Evolutionary conservation across 352 stramenopile species (phyloP), one percentile per base, ranked within the genome.

Genomic region (Phytophthora multivora): DNA sequence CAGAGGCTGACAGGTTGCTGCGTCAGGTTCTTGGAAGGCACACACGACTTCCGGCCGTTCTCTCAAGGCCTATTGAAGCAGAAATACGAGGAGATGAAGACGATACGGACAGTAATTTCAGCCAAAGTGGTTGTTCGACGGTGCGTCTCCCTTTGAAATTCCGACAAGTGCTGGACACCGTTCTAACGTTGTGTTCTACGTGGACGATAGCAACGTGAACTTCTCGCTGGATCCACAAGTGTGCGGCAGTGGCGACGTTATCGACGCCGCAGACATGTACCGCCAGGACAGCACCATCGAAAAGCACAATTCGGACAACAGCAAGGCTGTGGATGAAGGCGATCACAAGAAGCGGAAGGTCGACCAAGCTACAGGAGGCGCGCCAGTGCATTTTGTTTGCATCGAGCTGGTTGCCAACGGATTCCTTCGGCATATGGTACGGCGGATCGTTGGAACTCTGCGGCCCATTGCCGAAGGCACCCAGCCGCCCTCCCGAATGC

Each of bases 401-500:
- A 73, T 96, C 19, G 87, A 96, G 69, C 70, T 96, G 19, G 64
- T 91, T 36, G 87, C 85, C 23, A 94, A 89, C 41, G 87, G 87
- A 4, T 96, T 96, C 53, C 60, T 96, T n/a, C 67, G 87, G 11
- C 87, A 96, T 69, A 96, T 96, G 87, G 83, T 96, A 59, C 83
- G 87, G 9, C 83, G 87, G 5, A 96, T 96, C 61, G 75, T 96
- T 11, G 87, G 87, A 40, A 96, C 83, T 6, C 48, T 90, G 36
- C 81, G 87, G 8, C 83, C 76, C 4, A 93, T 96, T 61, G 85
- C 72, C n/a, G 85, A 94, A 74, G 85, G 87, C 9, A 77, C 74
- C 3, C 74, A 81, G 23, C 71, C 79, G 3, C 68, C 79, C 3
- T 75, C 30, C 12, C 73, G 68, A 49, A 89, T 94, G 73, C 71